A percentile compares a stretch with the other conserved stretches of the same genome.
These are phyloP conservation scores for Pichia scutulata DNA, from an alignment of 805 yeast species.

Conservation along the genomic window DNA sequence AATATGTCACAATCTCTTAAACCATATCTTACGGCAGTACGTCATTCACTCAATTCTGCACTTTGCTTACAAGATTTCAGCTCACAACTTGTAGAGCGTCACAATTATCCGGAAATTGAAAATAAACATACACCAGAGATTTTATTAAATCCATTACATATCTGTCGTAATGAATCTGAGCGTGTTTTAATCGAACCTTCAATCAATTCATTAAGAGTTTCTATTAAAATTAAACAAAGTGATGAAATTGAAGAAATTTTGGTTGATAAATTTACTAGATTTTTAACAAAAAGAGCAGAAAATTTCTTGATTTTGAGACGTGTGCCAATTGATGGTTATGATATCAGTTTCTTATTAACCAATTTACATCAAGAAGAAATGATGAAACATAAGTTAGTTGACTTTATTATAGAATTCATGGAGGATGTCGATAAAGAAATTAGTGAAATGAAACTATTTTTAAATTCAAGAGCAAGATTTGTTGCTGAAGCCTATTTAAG, in stretches of 20 bases:
- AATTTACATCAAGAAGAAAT: slow-evolving; percentile 92
- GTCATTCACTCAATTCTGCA: slow-evolving; percentile 89
- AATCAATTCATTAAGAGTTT: slow-evolving; percentile 84
- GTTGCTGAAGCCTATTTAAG: slow-evolving; percentile 94
- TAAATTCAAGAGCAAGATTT: slow-evolving; percentile 95
- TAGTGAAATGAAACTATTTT: slow-evolving; percentile 93
- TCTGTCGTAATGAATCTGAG: slow-evolving; percentile 91
- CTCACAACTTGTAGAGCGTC: slow-evolving; percentile 93
- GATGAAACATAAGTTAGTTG: slow-evolving; percentile 92
- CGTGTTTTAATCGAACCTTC: slow-evolving; percentile 89
- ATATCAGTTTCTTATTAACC: slow-evolving; percentile 86
- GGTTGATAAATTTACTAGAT: slow-evolving; percentile 91
- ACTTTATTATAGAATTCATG: slow-evolving; percentile 96
- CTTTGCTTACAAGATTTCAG: slow-evolving; percentile 88
- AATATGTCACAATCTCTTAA: slow-evolving; percentile 88
- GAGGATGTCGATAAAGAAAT: slow-evolving; percentile 98
- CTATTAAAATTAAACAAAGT: slow-evolving; percentile 91
- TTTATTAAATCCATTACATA: slow-evolving; percentile 77
- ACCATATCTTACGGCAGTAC: slow-evolving; percentile 90
- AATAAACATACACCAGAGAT: slow-evolving; percentile 77
- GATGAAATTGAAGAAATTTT: slow-evolving; percentile 94
- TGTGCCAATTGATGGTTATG: slow-evolving; percentile 83
- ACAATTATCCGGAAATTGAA: slow-evolving; percentile 94
- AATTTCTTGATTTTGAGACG: slow-evolving; percentile 87
- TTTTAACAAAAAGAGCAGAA: slow-evolving; percentile 93